These are phyloP conservation scores for Paraphysoderma sedebokerense DNA, from an alignment of 371 early-diverging fungal genomes.

Conservation along the genomic window DNA sequence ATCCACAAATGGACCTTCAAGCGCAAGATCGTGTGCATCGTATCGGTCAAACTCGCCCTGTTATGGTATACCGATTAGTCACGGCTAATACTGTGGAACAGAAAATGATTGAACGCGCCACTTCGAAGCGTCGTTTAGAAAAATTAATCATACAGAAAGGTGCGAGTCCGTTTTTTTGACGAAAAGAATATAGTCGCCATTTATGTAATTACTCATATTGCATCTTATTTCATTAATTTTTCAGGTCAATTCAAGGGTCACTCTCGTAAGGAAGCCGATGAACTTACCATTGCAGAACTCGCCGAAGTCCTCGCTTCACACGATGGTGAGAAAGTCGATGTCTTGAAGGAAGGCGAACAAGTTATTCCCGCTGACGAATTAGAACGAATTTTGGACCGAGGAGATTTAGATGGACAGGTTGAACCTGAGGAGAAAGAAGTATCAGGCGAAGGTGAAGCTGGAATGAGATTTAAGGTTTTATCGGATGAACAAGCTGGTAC, in stretches of 20 bases:
- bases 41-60: slow-evolving; percentile 85
- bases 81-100: slow-evolving; percentile 73
- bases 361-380: slow-evolving; percentile 51
- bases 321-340: slow-evolving; percentile 42
- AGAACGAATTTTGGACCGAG: slow-evolving; percentile 46
- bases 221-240: slow-evolving; percentile 7
- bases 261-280: slow-evolving; percentile 12
- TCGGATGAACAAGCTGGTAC: too few relatives aligned
- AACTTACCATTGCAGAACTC: slow-evolving; percentile 33
- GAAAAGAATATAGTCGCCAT: slow-evolving; percentile 31
- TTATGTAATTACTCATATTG: slow-evolving; percentile 11
- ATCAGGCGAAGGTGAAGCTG: too few relatives aligned
- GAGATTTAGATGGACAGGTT: too few relatives aligned
- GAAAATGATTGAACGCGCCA: slow-evolving; percentile 54
- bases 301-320: slow-evolving; percentile 53
- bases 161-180: neutral
- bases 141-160: slow-evolving; percentile 73
- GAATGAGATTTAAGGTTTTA: too few relatives aligned
- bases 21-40: slow-evolving; percentile 95
- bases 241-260: slow-evolving; percentile 6
- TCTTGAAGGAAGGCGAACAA: slow-evolving; percentile 38
- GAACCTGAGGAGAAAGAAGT: too few relatives aligned
- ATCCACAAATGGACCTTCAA: slow-evolving; percentile 94
- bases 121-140: slow-evolving; percentile 73
- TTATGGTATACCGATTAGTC: slow-evolving; percentile 74